Percentiles rank a stretch among this genome's conserved stretches.
These are phyloP conservation scores for Pseudodiploospora longispora DNA, from an alignment of 2,329 filamentous ascomycete genomes.

Conservation along the genomic window DNA sequence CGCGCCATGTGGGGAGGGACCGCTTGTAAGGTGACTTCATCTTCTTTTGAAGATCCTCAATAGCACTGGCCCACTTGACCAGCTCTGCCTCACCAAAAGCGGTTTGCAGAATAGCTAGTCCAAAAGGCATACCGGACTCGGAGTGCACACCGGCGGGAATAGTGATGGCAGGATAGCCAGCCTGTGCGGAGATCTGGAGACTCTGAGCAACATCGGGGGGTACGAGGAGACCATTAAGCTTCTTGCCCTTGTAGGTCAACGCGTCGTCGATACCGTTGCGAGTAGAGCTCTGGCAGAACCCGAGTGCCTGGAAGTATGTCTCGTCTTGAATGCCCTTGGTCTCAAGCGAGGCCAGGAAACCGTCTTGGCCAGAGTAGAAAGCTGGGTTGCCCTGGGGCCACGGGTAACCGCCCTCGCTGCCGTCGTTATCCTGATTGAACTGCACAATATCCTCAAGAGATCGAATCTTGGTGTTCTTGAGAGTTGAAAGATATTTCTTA, in stretches of 20 bases:
- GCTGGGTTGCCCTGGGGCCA: slow-evolving; percentile 48
- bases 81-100: slow-evolving; percentile 52
- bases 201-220: slow-evolving; percentile 61
- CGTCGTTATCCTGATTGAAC: slow-evolving; percentile 56
- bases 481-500: slow-evolving; percentile 51
- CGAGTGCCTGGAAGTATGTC: slow-evolving; percentile 59
- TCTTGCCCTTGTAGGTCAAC: slow-evolving; percentile 36
- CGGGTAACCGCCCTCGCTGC: slow-evolving; percentile 58
- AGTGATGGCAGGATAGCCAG: slow-evolving; percentile 66
- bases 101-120: slow-evolving; percentile 50
- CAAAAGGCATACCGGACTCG: slow-evolving; percentile 52
- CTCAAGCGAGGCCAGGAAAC: slow-evolving; percentile 54
- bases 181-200: slow-evolving; percentile 64
- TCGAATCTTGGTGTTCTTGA: slow-evolving; percentile 52
- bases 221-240: slow-evolving; percentile 56
- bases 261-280: slow-evolving; percentile 65
- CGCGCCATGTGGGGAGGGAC: slow-evolving; percentile 43
- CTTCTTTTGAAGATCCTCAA: slow-evolving; percentile 47
- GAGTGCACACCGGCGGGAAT: slow-evolving; percentile 53
- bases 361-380: slow-evolving; percentile 63
- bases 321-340: slow-evolving; percentile 54
- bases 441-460: slow-evolving; percentile 57
- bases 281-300: slow-evolving; percentile 50
- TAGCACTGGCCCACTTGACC: slow-evolving; percentile 54
- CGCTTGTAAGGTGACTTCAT: slow-evolving; percentile 37